phyloP scores from a whole-genome alignment of 768 basidiomycete genomes.

The Boletus pseudo-olivaceus region DNA sequence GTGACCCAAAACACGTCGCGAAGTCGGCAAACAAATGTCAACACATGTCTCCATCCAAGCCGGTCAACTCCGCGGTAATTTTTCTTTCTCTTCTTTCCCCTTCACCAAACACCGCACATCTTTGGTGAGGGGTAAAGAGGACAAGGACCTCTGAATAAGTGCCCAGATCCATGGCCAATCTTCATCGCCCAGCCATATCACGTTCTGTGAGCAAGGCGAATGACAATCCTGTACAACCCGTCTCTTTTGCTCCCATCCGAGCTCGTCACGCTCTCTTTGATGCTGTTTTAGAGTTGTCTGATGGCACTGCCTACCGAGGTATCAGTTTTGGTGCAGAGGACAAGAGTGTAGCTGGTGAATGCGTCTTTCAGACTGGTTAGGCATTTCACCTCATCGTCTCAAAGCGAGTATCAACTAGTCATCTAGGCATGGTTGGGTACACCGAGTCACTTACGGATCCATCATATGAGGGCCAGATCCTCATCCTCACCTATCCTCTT shows the following conservation, averaged over 20 bases:
- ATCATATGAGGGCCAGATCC: constrained; percentile 97
- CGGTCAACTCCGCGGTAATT: constrained; percentile 3
- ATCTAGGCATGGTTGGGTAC: constrained; percentile 96
- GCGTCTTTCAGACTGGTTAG: constrained; percentile 98
- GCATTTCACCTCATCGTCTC: constrained; percentile 11
- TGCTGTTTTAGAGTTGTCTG: constrained; percentile 82
- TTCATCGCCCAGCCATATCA: constrained; percentile 41
- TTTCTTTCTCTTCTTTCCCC: constrained; percentile 40
- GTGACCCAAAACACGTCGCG: neutral
- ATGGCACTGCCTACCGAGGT: constrained; percentile 85
- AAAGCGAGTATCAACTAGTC: constrained; percentile 13
- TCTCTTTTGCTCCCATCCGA: constrained; percentile 31
- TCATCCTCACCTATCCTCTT: constrained; percentile 94
- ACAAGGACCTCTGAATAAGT: constrained; percentile 19
- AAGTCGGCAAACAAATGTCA: constrained; percentile 22
- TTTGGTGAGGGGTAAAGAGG: constrained; percentile 50
- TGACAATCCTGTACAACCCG: constrained; percentile 33
- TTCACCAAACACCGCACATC: constrained; percentile 43
- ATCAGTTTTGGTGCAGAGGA: constrained; percentile 90
- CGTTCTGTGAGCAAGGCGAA: constrained; percentile 41
- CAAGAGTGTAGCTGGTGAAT: constrained; percentile 94
- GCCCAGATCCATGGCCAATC: constrained; percentile 16
- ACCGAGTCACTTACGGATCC: constrained; percentile 98
- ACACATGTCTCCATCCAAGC: constrained; percentile 11
- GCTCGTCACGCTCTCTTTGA: constrained; percentile 36